These are phyloP conservation scores for Priceomyces melissophilus DNA, from an alignment of 805 yeast genomes.

Conservation along the genomic window DNA sequence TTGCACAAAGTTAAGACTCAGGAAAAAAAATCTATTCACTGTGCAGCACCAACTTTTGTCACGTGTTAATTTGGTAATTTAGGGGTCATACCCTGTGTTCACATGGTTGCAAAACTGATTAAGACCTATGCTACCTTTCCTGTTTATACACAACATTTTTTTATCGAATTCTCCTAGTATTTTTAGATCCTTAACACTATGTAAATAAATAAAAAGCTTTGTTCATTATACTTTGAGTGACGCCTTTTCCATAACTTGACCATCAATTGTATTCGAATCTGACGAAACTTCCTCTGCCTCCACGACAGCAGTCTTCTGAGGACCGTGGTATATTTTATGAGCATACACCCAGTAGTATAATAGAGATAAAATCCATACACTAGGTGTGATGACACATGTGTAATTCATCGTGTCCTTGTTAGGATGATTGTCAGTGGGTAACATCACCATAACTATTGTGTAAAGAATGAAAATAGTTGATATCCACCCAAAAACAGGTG, in stretches of 20 bases:
- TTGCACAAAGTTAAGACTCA: too few relatives aligned
- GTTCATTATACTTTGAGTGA: not conserved
- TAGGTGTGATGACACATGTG: constrained; percentile 27
- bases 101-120: too few relatives aligned
- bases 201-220: not conserved
- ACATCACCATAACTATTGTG: constrained; percentile 33
- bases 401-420: constrained; percentile 35
- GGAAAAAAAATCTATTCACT: too few relatives aligned
- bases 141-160: too few relatives aligned
- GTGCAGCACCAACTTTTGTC: too few relatives aligned
- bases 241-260: constrained; percentile 1
- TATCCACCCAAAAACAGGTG: constrained; percentile 43
- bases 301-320: constrained; percentile 23
- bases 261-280: not conserved
- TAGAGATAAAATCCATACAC: constrained; percentile 28
- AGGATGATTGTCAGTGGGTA: constrained; percentile 46
- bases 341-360: constrained; percentile 25
- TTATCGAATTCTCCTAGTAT: too few relatives aligned
- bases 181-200: too few relatives aligned
- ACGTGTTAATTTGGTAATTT: too few relatives aligned
- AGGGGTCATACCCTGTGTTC: too few relatives aligned
- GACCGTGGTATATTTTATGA: constrained; percentile 27
- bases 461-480: constrained; percentile 31
- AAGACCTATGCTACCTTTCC: too few relatives aligned
- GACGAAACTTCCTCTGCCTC: constrained; percentile 5